Conservation (phyloP, 2,329 filamentous ascomycete species). For the Alternaria dauci region DNA sequence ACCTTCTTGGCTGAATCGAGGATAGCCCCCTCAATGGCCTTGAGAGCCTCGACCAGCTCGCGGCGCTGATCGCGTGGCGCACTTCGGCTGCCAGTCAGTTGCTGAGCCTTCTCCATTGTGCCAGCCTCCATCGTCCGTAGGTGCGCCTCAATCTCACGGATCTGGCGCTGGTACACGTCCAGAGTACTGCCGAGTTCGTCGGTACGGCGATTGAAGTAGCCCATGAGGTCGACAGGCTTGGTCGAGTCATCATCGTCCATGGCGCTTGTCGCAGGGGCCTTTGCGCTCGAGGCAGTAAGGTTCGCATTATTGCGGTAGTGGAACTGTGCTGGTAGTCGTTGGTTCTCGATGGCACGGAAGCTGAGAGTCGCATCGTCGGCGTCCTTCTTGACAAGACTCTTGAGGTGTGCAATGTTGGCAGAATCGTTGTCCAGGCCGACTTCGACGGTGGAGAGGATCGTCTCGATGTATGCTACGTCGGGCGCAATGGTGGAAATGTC, state of each 20-base stretch:
- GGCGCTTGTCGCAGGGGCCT: slow-evolving; percentile 34
- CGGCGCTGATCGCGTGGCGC: slow-evolving; percentile 51
- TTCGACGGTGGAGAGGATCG: slow-evolving; percentile 70
- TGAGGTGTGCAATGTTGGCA: slow-evolving; percentile 65
- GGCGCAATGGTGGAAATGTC: slow-evolving; percentile 70
- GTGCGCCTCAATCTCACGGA: slow-evolving; percentile 59
- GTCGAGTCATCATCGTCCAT: slow-evolving; percentile 51
- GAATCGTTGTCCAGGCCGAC: slow-evolving; percentile 70
- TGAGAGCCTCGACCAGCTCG: slow-evolving; percentile 57
- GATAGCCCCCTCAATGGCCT: slow-evolving; percentile 60
- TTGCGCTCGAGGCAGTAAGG: slow-evolving; percentile 41
- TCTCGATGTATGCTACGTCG: slow-evolving; percentile 70
- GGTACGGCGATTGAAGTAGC: slow-evolving; percentile 56
- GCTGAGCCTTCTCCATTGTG: slow-evolving; percentile 55
- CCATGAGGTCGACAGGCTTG: slow-evolving; percentile 55
- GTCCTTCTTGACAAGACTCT: slow-evolving; percentile 69
- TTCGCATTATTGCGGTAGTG: slow-evolving; percentile 60
- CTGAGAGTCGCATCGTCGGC: slow-evolving; percentile 74
- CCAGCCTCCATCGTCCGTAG: slow-evolving; percentile 58
- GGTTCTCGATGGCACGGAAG: slow-evolving; percentile 77
- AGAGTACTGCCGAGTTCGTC: slow-evolving; percentile 52
- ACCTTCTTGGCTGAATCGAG: slow-evolving; percentile 58
- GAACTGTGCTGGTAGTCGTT: slow-evolving; percentile 73
- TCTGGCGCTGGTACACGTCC: slow-evolving; percentile 53
- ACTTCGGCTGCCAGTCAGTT: slow-evolving; percentile 49